Conservation (phyloP, 2,329 filamentous ascomycete species). For the Thielaviopsis punctulata region DNA sequence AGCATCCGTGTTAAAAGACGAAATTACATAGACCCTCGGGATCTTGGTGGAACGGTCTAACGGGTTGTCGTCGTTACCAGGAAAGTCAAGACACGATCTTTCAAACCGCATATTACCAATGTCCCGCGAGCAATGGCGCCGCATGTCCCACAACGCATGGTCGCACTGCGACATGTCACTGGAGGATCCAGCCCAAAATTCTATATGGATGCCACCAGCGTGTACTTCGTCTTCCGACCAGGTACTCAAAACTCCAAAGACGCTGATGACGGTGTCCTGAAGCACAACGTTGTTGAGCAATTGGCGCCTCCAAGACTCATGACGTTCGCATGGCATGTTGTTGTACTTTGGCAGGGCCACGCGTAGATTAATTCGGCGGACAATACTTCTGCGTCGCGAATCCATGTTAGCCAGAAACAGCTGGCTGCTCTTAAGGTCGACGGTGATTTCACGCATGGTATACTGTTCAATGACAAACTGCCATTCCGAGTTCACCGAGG, state of each 20-base stretch:
- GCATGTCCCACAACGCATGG: slow-evolving; percentile 14
- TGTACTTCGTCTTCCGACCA: slow-evolving; percentile 13
- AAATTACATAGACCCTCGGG: slow-evolving; percentile 24
- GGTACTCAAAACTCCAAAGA: slow-evolving; percentile 11
- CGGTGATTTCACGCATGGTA: slow-evolving; percentile 10
- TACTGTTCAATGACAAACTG: slow-evolving; percentile 9
- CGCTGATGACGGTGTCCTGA: slow-evolving; percentile 4
- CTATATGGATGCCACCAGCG: slow-evolving; percentile 13
- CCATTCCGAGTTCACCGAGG: slow-evolving; percentile 12
- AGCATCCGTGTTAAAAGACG: slow-evolving; percentile 12
- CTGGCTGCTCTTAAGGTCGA: neutral
- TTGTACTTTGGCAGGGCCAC: slow-evolving; percentile 7
- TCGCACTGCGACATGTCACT: slow-evolving; percentile 15
- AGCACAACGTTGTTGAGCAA: slow-evolving; percentile 10
- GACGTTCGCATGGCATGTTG: slow-evolving; percentile 8
- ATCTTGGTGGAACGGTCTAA: slow-evolving; percentile 36
- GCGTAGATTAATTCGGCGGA: slow-evolving; percentile 9
- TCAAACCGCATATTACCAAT: slow-evolving; percentile 15
- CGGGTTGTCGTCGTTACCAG: slow-evolving; percentile 47
- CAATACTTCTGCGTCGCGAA: slow-evolving; percentile 2
- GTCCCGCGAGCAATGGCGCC: slow-evolving; percentile 13
- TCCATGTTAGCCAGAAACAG: slow-evolving; percentile 2
- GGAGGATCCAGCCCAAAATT: slow-evolving; percentile 12
- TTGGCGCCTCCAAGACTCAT: slow-evolving; percentile 13
- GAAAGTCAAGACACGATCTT: slow-evolving; percentile 46